Percentiles rank a stretch among this genome's conserved stretches.
Conservation (phyloP, 2,329 filamentous ascomycete species). For the Teratosphaeriaceae sp. region DNA sequence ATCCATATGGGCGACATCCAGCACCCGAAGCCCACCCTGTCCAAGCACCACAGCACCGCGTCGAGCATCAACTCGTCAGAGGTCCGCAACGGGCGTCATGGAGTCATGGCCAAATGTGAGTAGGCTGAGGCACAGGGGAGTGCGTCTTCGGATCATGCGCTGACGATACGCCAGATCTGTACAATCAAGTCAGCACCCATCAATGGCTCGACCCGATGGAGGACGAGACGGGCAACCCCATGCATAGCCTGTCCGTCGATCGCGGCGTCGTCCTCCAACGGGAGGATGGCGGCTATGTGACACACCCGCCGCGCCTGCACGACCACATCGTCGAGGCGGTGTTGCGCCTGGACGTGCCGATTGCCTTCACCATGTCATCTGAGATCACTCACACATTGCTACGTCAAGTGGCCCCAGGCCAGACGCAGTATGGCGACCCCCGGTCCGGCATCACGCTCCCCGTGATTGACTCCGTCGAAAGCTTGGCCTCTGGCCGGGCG, state of each 20-base stretch:
- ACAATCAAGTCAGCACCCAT: neutral
- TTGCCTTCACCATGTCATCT: conserved; percentile 3
- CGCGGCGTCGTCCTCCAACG: conserved; percentile 1
- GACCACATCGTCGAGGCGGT: neutral
- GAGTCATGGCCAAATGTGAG: conserved; percentile 3
- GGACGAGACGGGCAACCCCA: neutral
- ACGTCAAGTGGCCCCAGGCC: neutral
- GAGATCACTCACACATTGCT: neutral
- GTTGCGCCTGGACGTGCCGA: conserved; percentile 1
- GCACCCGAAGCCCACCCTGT: neutral
- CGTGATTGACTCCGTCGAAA: neutral
- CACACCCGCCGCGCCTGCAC: neutral
- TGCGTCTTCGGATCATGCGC: no score
- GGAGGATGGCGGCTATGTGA: neutral
- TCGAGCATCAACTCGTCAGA: neutral
- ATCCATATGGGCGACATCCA: neutral
- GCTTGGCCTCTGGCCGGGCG: neutral
- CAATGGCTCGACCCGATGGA: conserved; percentile 3
- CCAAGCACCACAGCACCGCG: neutral
- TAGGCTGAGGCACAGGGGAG: no score
- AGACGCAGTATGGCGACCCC: conserved; percentile 1
- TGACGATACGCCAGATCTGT: neutral
- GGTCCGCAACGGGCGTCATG: neutral
- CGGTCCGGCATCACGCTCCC: conserved; percentile 1
- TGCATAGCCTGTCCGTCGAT: neutral